Evolutionary conservation across 2,329 filamentous ascomycete species (phyloP).

Genomic region (Cordyceps farinosa): DNA sequence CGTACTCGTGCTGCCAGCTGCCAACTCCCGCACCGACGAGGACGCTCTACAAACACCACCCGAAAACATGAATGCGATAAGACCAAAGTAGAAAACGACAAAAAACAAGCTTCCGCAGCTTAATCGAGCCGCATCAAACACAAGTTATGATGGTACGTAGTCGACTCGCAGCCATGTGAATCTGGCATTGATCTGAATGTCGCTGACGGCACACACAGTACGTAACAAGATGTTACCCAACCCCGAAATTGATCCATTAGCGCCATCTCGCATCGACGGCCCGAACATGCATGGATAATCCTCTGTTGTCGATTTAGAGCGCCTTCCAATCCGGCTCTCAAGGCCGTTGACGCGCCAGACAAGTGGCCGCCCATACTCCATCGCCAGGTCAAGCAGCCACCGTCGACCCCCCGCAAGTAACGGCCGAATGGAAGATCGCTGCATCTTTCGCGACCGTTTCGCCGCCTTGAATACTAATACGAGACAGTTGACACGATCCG

Average conservation of each 20-base stretch:
- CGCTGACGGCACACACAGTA: not conserved
- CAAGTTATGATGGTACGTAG: not conserved
- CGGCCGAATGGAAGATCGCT: not conserved
- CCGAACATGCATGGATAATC: not conserved
- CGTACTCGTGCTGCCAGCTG: not conserved
- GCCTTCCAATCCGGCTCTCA: not conserved
- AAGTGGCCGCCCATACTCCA: too few relatives aligned
- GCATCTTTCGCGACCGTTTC: too few relatives aligned
- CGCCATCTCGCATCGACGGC: not conserved
- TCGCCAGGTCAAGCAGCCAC: not conserved
- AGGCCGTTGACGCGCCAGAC: not conserved
- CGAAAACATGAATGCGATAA: not conserved
- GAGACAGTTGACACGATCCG: not conserved
- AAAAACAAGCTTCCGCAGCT: not conserved
- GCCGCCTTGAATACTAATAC: not conserved
- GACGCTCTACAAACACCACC: not conserved
- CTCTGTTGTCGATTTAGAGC: not conserved
- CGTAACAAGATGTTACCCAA: not conserved
- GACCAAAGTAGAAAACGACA: not conserved
- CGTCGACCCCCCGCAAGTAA: conserved; percentile 1
- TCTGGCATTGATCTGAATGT: not conserved
- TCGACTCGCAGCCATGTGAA: not conserved
- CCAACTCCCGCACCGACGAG: not conserved
- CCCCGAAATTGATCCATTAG: not conserved
- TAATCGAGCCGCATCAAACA: not conserved